A percentile compares a stretch with the other conserved stretches of the same genome.
phyloP scores from a whole-genome alignment of 176 grass and related monocot species.

The Tillandsia fasciculata region DNA sequence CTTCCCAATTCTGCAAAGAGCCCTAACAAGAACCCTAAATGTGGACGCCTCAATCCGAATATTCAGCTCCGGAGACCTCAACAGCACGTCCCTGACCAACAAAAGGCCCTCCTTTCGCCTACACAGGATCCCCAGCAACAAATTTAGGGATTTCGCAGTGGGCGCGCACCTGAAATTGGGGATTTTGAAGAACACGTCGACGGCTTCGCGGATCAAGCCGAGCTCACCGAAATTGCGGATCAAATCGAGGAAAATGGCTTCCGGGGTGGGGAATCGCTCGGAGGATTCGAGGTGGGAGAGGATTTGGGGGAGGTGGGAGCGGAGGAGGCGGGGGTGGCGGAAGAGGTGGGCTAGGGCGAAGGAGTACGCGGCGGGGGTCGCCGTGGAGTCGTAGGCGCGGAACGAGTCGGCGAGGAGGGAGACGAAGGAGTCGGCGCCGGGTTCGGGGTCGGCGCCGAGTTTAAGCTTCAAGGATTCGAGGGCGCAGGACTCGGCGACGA shows the following conservation, averaged over 20 bases:
- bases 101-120: constrained; percentile 21
- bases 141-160: constrained; percentile 16
- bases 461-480: too few relatives aligned
- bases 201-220: constrained; percentile 15
- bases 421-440: too few relatives aligned
- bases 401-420: too few relatives aligned
- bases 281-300: too few relatives aligned
- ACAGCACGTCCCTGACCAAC: constrained; percentile 29
- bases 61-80: constrained; percentile 25
- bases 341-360: too few relatives aligned
- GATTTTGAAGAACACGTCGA: constrained; percentile 31
- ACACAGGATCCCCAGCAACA: constrained; percentile 23
- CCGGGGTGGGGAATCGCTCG: neutral
- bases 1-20: constrained; percentile 29
- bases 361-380: too few relatives aligned
- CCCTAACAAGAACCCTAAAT: constrained; percentile 25
- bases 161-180: constrained; percentile 21
- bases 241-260: constrained; percentile 24
- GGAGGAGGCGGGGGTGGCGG: too few relatives aligned
- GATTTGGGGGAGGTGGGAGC: too few relatives aligned
- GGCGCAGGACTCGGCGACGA: too few relatives aligned
- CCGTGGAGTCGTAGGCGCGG: too few relatives aligned
- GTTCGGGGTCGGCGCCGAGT: too few relatives aligned
- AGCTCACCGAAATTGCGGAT: constrained; percentile 9
- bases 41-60: constrained; percentile 29